phyloP scores from a whole-genome alignment of 176 grass and related monocot genomes.

The Lolium multiflorum region DNA sequence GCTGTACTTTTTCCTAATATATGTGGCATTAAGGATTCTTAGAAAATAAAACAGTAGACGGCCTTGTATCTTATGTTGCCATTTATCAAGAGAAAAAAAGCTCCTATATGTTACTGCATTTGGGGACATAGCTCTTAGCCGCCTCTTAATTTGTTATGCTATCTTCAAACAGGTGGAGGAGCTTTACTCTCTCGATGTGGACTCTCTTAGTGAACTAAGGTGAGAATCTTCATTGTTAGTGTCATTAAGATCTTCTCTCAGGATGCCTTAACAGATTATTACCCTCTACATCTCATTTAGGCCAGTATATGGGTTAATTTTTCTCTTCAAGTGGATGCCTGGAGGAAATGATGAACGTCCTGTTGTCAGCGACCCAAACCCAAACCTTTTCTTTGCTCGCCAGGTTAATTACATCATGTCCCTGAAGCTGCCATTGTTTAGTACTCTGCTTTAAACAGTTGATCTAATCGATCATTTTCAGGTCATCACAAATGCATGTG shows the following conservation, averaged over 20 bases:
- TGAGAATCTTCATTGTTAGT: conserved; percentile 36
- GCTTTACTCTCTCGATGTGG: conserved; percentile 85
- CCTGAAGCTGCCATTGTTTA: background rate
- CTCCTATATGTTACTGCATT: background rate
- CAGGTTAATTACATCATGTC: conserved; percentile 52
- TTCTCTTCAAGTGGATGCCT: conserved; percentile 93
- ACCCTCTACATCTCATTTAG: conserved; percentile 45
- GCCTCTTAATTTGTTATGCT: background rate
- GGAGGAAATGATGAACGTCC: conserved; percentile 79
- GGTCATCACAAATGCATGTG: conserved; percentile 98
- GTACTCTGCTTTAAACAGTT: conserved; percentile 21
- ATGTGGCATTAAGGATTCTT: background rate
- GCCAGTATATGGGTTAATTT: conserved; percentile 94
- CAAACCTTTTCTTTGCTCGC: conserved; percentile 77
- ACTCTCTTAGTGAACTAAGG: conserved; percentile 80
- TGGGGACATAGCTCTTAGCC: background rate
- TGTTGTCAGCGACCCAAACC: conserved; percentile 66
- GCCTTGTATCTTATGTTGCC: background rate
- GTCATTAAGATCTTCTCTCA: conserved; percentile 15
- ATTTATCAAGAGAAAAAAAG: background rate
- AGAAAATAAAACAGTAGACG: background rate
- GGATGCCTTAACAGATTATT: conserved; percentile 16
- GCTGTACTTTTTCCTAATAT: background rate
- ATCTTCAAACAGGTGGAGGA: conserved; percentile 82
- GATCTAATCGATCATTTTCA: conserved; percentile 40